These are phyloP conservation scores for Salvia sclarea DNA, from an alignment of 305 asterid species.

Conservation along the genomic window DNA sequence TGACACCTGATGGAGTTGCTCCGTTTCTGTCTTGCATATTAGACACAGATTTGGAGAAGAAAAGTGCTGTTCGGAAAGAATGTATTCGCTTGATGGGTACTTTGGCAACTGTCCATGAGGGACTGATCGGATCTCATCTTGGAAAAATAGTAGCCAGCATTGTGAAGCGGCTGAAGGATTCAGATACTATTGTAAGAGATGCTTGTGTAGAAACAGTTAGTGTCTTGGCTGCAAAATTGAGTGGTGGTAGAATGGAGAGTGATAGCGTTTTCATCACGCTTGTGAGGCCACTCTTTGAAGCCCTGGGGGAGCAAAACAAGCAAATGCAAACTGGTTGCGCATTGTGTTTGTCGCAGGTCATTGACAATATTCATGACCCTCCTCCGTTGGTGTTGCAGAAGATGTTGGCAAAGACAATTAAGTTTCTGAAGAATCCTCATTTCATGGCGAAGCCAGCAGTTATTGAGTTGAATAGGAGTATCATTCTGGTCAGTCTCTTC, in stretches of 20 bases:
- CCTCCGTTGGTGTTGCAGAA: conserved; percentile 80
- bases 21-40: conserved; percentile 80
- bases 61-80: conserved; percentile 92
- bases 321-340: conserved; percentile 88
- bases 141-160: conserved; percentile 80
- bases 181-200: conserved; percentile 87
- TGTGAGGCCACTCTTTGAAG: conserved; percentile 94
- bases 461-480: conserved; percentile 88
- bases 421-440: conserved; percentile 87
- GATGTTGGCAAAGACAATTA: conserved; percentile 77
- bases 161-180: conserved; percentile 87
- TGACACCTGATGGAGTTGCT: conserved; percentile 71
- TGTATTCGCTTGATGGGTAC: conserved; percentile 80
- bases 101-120: conserved; percentile 62
- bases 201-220: conserved; percentile 82
- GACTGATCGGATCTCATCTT: conserved; percentile 66
- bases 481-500: conserved; percentile 66
- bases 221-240: conserved; percentile 72
- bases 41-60: conserved; percentile 79
- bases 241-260: conserved; percentile 52
- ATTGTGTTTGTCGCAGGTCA: conserved; percentile 78
- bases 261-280: conserved; percentile 65
- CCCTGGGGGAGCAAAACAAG: conserved; percentile 89
- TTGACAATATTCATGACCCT: conserved; percentile 76
- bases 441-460: conserved; percentile 97